Base-by-base conservation (phyloP, 352 stramenopile species). In the Pythium graminicola region DNA sequence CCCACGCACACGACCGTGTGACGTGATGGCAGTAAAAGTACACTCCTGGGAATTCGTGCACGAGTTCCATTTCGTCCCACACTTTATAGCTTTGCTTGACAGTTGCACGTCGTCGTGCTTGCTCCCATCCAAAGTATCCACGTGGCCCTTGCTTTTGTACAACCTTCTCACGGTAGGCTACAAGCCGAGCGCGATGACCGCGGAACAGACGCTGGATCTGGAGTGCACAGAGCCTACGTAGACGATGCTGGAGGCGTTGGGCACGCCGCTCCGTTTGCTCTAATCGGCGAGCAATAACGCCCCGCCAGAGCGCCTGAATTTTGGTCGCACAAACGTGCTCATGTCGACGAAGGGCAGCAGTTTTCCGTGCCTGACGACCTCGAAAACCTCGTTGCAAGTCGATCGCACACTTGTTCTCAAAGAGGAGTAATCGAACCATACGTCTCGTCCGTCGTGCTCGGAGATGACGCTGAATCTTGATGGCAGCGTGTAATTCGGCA, bases 1-100 rank as follows among this genome's bases (percentile, higher is more conserved):
- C 46, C 83, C 83, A 94, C 11, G 64, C 65, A 40, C 81, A 93
- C 6, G 57, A 47, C 8, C 64, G 57, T n/a, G 83, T 94, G 31
- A 85, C 64, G 10, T 74, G 67, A 35, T 94, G 76, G 46, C 70
- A 78, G 55, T 92, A 94, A 38, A 94, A 92, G 7, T 59, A 59
- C 4, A 89, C 70, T 4, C 64, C 54, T 4, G 69, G 69, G 29
- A 85, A 84, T 13, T 74, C 69, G 17, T 40, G 19, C 4, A 44
- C 62, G 0, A 75, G 59, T 31, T 83, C 64, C 57, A 91, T 72
- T 44, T 90, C 82, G 42, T 91, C 70, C 81, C 81, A 94, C 5
- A 88, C 73, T 36, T 83, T 73, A 62, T 74, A 90, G 4, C 57
- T 77, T 7, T 67, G 60, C 19, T 65, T 26, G n/a, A 69, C 24